Conservation (phyloP, 768 basidiomycete genomes). For the Boletus pseudopeckii region DNA sequence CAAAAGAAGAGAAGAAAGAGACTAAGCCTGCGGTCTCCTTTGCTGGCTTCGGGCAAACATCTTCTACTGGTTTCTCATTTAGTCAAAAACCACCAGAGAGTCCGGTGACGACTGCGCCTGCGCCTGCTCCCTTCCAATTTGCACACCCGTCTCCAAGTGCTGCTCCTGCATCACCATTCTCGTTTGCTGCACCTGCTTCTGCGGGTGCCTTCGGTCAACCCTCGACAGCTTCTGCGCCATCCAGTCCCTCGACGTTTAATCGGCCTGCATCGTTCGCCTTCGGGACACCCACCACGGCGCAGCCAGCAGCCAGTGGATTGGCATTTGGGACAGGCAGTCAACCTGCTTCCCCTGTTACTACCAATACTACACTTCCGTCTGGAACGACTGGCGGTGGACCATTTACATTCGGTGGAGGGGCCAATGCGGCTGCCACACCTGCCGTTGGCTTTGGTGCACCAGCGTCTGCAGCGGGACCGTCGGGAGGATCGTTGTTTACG, state of each 20-base stretch:
- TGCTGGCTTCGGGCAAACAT: constrained; percentile 45
- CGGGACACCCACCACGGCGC: constrained; percentile 38
- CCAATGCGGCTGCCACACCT: constrained; percentile 35
- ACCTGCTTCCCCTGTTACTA: constrained; percentile 55
- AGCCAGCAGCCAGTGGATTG: constrained; percentile 37
- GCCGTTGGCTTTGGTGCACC: constrained; percentile 39
- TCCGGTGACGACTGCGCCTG: constrained; percentile 38
- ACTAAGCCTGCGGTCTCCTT: constrained; percentile 42
- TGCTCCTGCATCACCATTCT: constrained; percentile 40
- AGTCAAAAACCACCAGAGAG: constrained; percentile 40
- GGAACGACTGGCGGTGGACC: constrained; percentile 27
- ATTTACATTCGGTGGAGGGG: constrained; percentile 38
- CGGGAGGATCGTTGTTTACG: constrained; percentile 45
- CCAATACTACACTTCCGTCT: constrained; percentile 30
- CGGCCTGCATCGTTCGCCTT: constrained; percentile 48
- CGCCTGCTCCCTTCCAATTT: constrained; percentile 48
- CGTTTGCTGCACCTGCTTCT: constrained; percentile 39
- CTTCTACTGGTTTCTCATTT: constrained; percentile 45
- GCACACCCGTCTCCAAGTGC: constrained; percentile 36
- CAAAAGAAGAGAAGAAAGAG: constrained; percentile 45
- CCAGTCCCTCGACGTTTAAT: constrained; percentile 57
- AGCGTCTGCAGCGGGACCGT: constrained; percentile 32
- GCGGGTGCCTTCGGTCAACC: constrained; percentile 43
- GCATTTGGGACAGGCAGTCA: constrained; percentile 51
- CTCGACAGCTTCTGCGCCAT: constrained; percentile 45